phyloP scores from a whole-genome alignment of 768 basidiomycete species.

The Podaxis mareebaensis region DNA sequence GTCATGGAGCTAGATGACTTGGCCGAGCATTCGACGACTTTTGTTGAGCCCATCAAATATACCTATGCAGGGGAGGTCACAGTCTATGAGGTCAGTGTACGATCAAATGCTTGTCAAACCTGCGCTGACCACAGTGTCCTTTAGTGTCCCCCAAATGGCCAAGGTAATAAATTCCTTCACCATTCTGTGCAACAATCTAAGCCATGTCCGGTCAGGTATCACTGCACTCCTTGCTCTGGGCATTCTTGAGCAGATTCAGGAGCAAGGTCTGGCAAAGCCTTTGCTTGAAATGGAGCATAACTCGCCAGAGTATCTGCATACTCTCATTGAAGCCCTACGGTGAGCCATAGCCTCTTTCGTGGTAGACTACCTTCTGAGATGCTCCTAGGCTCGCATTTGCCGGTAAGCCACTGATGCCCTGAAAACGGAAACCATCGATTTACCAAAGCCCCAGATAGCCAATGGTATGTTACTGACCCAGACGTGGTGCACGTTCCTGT shows the following conservation, averaged over 20 bases:
- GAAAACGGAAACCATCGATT: neutral
- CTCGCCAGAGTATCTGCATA: slow-evolving; percentile 85
- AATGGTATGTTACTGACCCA: slow-evolving; percentile 93
- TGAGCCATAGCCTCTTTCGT: slow-evolving; percentile 29
- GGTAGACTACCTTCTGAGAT: slow-evolving; percentile 4
- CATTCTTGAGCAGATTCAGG: slow-evolving; percentile 85
- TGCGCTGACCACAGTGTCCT: neutral
- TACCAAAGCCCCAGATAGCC: slow-evolving; percentile 55
- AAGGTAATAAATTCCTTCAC: slow-evolving; percentile 50
- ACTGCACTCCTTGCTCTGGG: slow-evolving; percentile 93
- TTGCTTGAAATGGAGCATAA: slow-evolving; percentile 87
- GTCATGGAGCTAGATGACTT: slow-evolving; percentile 95
- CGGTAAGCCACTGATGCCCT: slow-evolving; percentile 41
- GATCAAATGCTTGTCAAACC: neutral
- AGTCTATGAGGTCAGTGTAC: slow-evolving; percentile 76
- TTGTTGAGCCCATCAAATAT: slow-evolving; percentile 91
- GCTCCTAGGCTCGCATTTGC: slow-evolving; percentile 65
- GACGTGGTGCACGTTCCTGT: slow-evolving; percentile 78
- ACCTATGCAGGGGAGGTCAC: slow-evolving; percentile 86
- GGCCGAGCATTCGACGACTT: slow-evolving; percentile 72
- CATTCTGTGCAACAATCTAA: neutral
- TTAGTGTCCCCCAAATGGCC: slow-evolving; percentile 95
- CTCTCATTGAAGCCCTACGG: slow-evolving; percentile 84
- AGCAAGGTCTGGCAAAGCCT: slow-evolving; percentile 65
- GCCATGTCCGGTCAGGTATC: slow-evolving; percentile 48